Percentiles rank a stretch among this genome's conserved stretches.
phyloP scores from a whole-genome alignment of 192 early-diverging fungal genomes.

The Rhizoclosmatium sp. region DNA sequence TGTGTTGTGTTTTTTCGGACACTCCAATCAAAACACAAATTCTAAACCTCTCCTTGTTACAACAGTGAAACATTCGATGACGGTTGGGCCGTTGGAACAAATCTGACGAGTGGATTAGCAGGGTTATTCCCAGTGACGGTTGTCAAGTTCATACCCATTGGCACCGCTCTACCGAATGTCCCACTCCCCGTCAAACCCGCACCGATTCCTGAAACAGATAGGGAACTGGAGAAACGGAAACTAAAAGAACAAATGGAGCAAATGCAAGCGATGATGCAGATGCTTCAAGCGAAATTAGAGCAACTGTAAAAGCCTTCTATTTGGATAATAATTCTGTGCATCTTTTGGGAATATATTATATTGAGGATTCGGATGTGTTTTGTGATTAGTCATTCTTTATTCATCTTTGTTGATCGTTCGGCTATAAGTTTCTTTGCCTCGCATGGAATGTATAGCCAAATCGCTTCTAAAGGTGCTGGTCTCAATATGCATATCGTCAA shows the following conservation, averaged over 20 bases:
- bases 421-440: no score
- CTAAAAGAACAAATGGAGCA: slow-evolving; percentile 35
- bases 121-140: slow-evolving; percentile 26
- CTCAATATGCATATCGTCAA: no score
- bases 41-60: neutral
- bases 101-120: slow-evolving; percentile 25
- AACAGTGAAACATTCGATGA: slow-evolving; percentile 38
- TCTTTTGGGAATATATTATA: neutral
- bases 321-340: neutral
- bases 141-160: slow-evolving; percentile 32
- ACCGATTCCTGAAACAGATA: neutral
- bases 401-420: no score
- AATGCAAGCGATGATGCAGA: slow-evolving; percentile 28
- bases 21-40: neutral
- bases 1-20: slow-evolving; percentile 2
- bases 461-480: no score
- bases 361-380: neutral
- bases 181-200: neutral
- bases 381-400: no score
- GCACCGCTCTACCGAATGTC: neutral
- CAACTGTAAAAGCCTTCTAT: neutral
- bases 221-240: slow-evolving; percentile 22
- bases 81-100: slow-evolving; percentile 41
- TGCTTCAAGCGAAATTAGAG: slow-evolving; percentile 17
- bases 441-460: no score